phyloP scores from a whole-genome alignment of 2,329 filamentous ascomycete genomes.

The Ceratocystis papillata region DNA sequence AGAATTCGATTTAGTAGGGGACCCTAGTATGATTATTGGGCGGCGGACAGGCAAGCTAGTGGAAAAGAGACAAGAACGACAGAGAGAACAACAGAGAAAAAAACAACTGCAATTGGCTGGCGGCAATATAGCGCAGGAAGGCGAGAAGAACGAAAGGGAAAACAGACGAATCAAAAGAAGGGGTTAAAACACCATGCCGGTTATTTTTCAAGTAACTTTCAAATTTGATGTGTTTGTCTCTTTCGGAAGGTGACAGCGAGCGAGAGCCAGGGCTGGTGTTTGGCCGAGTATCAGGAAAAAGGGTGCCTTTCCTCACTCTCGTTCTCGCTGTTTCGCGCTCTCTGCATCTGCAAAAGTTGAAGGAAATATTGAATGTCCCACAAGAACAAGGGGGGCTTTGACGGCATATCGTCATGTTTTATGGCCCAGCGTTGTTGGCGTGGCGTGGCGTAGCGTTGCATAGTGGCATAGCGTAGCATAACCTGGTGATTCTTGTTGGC shows the following conservation, averaged over 20 bases:
- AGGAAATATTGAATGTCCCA: slow-evolving; percentile 6
- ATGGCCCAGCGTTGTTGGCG: slow-evolving; percentile 9
- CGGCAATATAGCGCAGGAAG: neutral
- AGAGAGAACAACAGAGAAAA: neutral
- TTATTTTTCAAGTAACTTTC: neutral
- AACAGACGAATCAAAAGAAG: neutral
- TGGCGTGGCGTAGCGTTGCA: neutral
- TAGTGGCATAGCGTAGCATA: slow-evolving; percentile 8
- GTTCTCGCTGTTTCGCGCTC: slow-evolving; percentile 12
- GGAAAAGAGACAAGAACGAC: slow-evolving; percentile 11
- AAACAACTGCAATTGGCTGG: neutral
- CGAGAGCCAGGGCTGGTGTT: neutral
- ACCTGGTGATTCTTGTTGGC: neutral
- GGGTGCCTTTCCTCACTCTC: neutral
- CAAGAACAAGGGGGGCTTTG: slow-evolving; percentile 7
- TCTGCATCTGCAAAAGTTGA: neutral
- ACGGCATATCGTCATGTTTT: slow-evolving; percentile 13
- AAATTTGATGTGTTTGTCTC: neutral
- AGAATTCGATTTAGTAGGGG: neutral
- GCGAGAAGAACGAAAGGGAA: neutral
- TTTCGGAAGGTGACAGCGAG: neutral
- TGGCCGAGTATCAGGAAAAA: neutral
- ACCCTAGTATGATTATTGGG: neutral
- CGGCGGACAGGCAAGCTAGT: neutral
- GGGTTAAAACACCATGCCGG: neutral